Base-by-base conservation (phyloP, 148 eudicot genomes). In the Vaccinium myrtillus region DNA sequence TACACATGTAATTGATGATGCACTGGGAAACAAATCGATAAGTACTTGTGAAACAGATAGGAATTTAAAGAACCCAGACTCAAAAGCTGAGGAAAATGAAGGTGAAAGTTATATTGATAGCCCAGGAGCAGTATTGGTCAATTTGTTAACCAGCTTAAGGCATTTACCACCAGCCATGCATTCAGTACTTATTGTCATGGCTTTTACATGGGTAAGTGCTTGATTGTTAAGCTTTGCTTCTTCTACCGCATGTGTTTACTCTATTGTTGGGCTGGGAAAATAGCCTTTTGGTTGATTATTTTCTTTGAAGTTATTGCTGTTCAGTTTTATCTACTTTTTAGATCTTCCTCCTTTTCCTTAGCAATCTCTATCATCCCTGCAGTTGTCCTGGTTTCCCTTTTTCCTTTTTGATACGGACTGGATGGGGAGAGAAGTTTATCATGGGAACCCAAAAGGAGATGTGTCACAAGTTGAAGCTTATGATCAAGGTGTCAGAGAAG, bases 341-440 rank as follows among this genome's bases (percentile, higher is more conserved):
- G 18, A 15, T 23, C 8, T 54, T 43, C 82, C n/a, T 32, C 67
- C 73, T 1, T 59, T 32, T 54, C 16, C 58, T 82, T 87, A 75
- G 77, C 81, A 12, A 87, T 12, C 55, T 25, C 21, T 88, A 50
- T 86, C 70, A 76, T 84, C 21, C 81, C 23, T 85, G 88, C 95
- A 96, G 99, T 81, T 96, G 80, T 94, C 99, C 81, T 96, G 99
- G 99, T 96, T 96, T 86, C 99, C 99, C 8, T 96, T 96, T 90
- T 92, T 96, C 87, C 97, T 96, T 49, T 96, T 95, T 82, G 99
- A 95, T 84, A 96, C 98, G 23, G 99, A 96, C 88, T 96, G 99
- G 99, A 96, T 96, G 98, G 99, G 99, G 82, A 94, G 95, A 91
- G 99, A 96, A 86, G 98, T 96, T 86, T 94, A 90, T 90, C 97